phyloP scores from a whole-genome alignment of 2,329 filamentous ascomycete species.

The Phialophora tarda region DNA sequence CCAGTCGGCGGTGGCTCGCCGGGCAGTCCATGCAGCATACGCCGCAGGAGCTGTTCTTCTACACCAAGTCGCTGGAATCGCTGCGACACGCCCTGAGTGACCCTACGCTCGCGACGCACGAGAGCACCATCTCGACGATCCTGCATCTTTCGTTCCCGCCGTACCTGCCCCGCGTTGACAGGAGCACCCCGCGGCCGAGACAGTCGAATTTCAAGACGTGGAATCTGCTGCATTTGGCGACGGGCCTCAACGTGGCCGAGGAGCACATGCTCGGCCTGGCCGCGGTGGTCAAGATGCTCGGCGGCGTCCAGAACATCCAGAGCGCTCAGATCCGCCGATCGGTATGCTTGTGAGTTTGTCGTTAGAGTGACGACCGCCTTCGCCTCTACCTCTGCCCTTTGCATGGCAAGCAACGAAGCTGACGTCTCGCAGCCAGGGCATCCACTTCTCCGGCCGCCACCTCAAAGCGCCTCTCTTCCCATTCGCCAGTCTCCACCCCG shows the following conservation, averaged over 20 bases:
- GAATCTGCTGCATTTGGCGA: constrained; percentile 2
- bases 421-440: background rate
- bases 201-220: constrained; percentile 5
- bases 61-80: constrained; percentile 2
- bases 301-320: constrained; percentile 1
- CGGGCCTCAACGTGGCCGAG: background rate
- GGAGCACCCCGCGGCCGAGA: background rate
- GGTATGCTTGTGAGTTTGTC: constrained; percentile 3
- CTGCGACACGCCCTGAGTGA: constrained; percentile 1
- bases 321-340: constrained; percentile 2
- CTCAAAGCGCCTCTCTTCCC: constrained; percentile 3
- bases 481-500: constrained; percentile 1
- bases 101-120: background rate
- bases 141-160: background rate
- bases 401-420: background rate
- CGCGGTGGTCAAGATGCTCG: background rate
- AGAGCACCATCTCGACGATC: constrained; percentile 3
- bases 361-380: too few species aligned
- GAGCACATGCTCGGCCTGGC: constrained; percentile 3
- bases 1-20: background rate
- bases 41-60: constrained; percentile 1
- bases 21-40: background rate
- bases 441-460: constrained; percentile 5
- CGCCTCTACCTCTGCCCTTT: too few species aligned
- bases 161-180: background rate